Evolutionary conservation across 192 early-diverging fungal genomes (phyloP), one percentile per base, ranked within the genome.

Genomic region (Entomortierella chlamydospora): DNA sequence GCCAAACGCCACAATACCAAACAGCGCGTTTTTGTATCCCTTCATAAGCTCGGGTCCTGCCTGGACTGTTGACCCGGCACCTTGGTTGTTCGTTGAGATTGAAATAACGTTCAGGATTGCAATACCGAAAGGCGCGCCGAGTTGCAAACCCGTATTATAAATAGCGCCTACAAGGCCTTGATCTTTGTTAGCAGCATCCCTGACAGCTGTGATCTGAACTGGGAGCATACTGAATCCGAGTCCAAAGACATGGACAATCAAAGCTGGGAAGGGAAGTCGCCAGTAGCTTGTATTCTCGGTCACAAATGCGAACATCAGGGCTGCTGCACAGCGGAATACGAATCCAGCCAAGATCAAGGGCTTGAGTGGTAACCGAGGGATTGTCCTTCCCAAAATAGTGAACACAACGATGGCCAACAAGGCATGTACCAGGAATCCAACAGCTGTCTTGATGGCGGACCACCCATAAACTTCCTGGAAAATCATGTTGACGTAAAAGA

Each of bases 381-480:
- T 52, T 9, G 82, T 37, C 37, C 72, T 69, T n/a, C 83, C 85
- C 1, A 82, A 49, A 37, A 72, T 26, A 13, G 70, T 42, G 31
- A 70, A 64, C 25, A 70, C 66, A 1, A 84, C 65, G 22, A 86
- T 47, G 1, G 65, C 62, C 1, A 81, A 59, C 30, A 86, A 58
- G 3, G 83, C 70, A 41, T 76, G 66, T 12, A 81, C 76, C 18
- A 86, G 58, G 45, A 79, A 84, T 4, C 81, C 77, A 3, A 86
- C 42, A 12, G 85, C 85, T 1, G 83, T 68, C 57, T 86, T 41
- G 25, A 84, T 42, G 15, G 83, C 63, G 54, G 34, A 59, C 63
- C 79, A 86, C 28, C 61, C 57, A 33, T 61, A 83, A 12, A 81
- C 69, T 23, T 86, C 74, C 47, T 86, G 83, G 66, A 86, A 84